A percentile compares a stretch with the other conserved stretches of the same genome.
These are phyloP conservation scores for Ceratocystis smalleyi DNA, from an alignment of 2,329 filamentous ascomycete species.

Conservation along the genomic window DNA sequence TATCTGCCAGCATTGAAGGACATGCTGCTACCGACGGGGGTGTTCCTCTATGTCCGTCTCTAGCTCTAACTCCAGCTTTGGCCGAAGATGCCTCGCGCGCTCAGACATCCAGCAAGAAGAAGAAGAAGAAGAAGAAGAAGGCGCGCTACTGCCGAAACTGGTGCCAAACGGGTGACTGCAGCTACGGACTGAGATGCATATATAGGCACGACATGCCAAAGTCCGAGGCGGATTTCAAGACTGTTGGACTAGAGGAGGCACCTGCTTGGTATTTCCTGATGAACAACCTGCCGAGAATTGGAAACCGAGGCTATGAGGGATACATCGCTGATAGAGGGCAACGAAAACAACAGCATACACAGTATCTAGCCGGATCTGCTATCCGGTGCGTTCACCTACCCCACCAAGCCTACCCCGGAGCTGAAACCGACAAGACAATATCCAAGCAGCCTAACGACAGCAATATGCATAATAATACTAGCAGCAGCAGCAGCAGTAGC, in stretches of 20 bases:
- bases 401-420: not conserved
- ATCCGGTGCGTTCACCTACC: not conserved
- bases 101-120: too few species aligned
- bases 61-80: not conserved
- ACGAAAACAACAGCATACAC: not conserved
- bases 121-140: conserved; percentile 1
- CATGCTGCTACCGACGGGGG: not conserved
- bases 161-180: conserved; percentile 34
- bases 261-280: conserved; percentile 29
- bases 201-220: conserved; percentile 34
- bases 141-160: conserved; percentile 30
- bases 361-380: not conserved
- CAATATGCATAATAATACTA: too few species aligned
- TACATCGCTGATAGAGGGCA: not conserved
- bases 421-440: too few species aligned
- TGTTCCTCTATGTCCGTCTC: not conserved
- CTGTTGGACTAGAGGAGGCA: conserved; percentile 28
- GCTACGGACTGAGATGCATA: conserved; percentile 29
- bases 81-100: conserved; percentile 17
- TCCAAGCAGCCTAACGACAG: too few species aligned
- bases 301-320: not conserved
- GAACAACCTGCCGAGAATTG: not conserved
- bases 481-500: not conserved
- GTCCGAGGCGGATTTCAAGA: conserved; percentile 26
- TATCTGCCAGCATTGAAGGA: not conserved